Evolutionary conservation across 495 filamentous ascomycete genomes (phyloP), one percentile per base, ranked within the genome.

Genomic region (Aspergillus saccharolyticus): DNA sequence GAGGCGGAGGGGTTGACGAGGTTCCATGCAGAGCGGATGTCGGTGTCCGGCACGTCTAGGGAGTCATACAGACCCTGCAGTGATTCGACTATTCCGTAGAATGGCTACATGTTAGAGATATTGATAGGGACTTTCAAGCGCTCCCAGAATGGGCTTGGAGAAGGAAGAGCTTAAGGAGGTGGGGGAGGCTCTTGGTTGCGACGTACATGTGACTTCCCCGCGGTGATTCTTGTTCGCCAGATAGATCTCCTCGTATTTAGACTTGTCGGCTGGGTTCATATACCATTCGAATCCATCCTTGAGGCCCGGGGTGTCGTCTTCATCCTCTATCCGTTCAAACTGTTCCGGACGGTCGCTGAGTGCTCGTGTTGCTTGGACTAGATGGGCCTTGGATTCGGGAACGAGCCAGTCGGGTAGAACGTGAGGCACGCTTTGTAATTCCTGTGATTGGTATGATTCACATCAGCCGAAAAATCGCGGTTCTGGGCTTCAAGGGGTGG

Each of bases 201-300:
- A 72, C 84, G 61, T 68, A 91, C 89, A 97, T 44, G 86, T 78
- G 58, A 96, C 82, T 67, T 95, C 86, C 56, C 94, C 94, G 44
- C 90, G 87, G 59, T 83, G 82, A 69, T 91, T 88, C 51, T 89
- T 83, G 72, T 90, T 93, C 59, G 94, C 89, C 56, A 83, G 87
- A 72, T 97, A 98, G 69, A 98, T 97, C 48, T 91, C 89, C 69
- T 96, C 89, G 72, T 98, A 98, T 74, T 95, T 96, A 53, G 84
- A 66, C 73, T 90, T 93, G 69, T 97, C 91, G 43, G 78, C 72
- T 1, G 94, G 94, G 58, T 83, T 89, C 91, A 98, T 97, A 74
- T 98, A 98, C 94, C 94, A 98, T 71, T 98, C 94, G 72, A 98
- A 98, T 1, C 92, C 91, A 73, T 96, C 89, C 68, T 94, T 96